Evolutionary conservation across 345 rosid species (phyloP).

Genomic region (Arabidopsis arenosa): DNA sequence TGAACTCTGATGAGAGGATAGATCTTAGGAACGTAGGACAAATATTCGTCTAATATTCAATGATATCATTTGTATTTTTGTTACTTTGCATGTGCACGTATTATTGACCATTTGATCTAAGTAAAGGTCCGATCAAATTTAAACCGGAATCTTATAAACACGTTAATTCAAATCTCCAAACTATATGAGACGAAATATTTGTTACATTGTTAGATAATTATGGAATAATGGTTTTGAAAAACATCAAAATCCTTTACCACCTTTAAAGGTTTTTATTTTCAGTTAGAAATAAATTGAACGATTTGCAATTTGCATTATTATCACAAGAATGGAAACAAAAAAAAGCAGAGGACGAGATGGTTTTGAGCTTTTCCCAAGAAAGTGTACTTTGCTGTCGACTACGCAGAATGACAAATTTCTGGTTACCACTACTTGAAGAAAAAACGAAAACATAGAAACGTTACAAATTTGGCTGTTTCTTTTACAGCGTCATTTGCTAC

Average conservation of each 20-base stretch:
- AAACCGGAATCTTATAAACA: neutral
- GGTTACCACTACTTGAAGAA: neutral
- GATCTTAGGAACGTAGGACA: slow-evolving; percentile 4
- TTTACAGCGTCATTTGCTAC: slow-evolving; percentile 34
- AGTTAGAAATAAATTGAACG: neutral
- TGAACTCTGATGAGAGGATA: neutral
- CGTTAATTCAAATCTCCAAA: neutral
- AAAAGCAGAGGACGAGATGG: slow-evolving; percentile 30
- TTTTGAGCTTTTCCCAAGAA: neutral
- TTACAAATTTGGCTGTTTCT: slow-evolving; percentile 23
- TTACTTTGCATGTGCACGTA: slow-evolving; percentile 18
- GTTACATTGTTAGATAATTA: neutral
- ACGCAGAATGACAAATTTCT: slow-evolving; percentile 22
- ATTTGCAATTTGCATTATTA: neutral
- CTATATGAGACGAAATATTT: neutral
- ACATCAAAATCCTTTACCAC: neutral
- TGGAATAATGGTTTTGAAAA: too few species aligned
- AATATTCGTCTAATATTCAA: neutral
- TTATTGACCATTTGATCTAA: neutral
- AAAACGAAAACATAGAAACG: neutral
- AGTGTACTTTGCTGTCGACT: slow-evolving; percentile 6
- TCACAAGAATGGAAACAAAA: neutral
- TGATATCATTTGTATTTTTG: neutral
- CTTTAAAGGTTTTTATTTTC: neutral
- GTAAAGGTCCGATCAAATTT: neutral